Percentiles rank a stretch among this genome's conserved stretches.
Conservation (phyloP, 140 eudicot species). For the Anethum foeniculum region DNA sequence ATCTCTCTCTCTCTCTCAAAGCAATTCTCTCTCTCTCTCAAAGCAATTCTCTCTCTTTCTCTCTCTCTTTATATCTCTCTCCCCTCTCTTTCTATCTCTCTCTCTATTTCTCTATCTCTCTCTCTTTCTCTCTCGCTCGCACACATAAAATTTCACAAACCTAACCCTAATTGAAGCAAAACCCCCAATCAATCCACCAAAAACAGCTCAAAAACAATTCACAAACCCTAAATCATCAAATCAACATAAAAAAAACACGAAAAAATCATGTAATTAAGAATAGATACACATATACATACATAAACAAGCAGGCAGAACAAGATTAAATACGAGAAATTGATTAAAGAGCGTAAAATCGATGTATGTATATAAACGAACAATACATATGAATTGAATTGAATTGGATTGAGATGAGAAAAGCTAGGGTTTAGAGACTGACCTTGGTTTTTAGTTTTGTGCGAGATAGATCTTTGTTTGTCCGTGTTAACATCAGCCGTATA, state of each 20-base stretch:
- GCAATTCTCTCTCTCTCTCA: no score
- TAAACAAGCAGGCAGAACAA: not conserved
- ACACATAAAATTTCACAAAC: not conserved
- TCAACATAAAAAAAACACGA: not conserved
- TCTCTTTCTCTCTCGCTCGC: no score
- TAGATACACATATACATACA: not conserved
- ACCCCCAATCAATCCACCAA: not conserved
- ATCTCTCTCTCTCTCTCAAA: no score
- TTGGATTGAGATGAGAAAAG: not conserved
- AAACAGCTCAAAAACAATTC: not conserved
- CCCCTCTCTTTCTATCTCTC: no score
- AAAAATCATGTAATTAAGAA: not conserved
- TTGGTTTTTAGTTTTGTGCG: not conserved
- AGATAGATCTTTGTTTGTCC: not conserved
- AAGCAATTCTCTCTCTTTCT: no score
- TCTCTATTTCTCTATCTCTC: no score
- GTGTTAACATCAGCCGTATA: not conserved
- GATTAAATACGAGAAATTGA: not conserved
- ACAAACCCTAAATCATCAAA: not conserved
- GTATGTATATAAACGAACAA: not conserved
- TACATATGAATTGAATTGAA: not conserved
- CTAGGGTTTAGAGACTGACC: slow-evolving; percentile 4
- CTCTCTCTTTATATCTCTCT: no score
- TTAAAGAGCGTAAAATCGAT: not conserved
- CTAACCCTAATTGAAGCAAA: not conserved